A percentile compares a stretch with the other conserved stretches of the same genome.
phyloP scores from a whole-genome alignment of 768 basidiomycete genomes.

The Tricholoma matsutake region DNA sequence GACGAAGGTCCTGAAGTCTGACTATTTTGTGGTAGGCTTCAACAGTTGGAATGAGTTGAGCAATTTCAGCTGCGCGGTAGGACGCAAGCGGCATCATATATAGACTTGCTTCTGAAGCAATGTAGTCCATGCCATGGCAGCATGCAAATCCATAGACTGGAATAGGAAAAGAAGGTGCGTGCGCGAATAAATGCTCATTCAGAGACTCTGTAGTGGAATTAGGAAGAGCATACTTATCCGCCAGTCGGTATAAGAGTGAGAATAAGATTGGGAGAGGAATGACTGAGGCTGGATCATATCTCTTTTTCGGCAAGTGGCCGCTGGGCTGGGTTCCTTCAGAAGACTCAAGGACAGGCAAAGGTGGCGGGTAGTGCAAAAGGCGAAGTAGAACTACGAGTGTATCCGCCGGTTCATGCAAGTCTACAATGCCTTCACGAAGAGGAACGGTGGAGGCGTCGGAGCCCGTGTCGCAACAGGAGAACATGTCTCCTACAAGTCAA shows the following conservation, averaged over 20 bases:
- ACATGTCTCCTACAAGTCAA: slow-evolving; percentile 58
- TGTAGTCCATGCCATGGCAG: slow-evolving; percentile 35
- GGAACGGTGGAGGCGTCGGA: slow-evolving; percentile 12
- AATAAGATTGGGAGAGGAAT: slow-evolving; percentile 66
- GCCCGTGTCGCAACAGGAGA: slow-evolving; percentile 49
- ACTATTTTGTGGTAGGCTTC: slow-evolving; percentile 63
- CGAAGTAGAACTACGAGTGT: slow-evolving; percentile 49
- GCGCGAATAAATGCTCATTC: slow-evolving; percentile 49
- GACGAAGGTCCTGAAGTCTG: slow-evolving; percentile 55
- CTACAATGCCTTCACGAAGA: slow-evolving; percentile 36
- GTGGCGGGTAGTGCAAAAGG: slow-evolving; percentile 54
- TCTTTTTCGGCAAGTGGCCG: slow-evolving; percentile 26
- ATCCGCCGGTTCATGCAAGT: slow-evolving; percentile 52
- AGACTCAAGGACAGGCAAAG: slow-evolving; percentile 36
- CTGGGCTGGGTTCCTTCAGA: slow-evolving; percentile 27
- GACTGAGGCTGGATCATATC: slow-evolving; percentile 42
- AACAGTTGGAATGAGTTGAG: slow-evolving; percentile 47
- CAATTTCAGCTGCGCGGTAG: slow-evolving; percentile 50
- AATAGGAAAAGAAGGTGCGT: slow-evolving; percentile 50
- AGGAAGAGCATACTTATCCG: slow-evolving; percentile 64
- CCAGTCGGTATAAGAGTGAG: slow-evolving; percentile 49
- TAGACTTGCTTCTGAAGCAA: slow-evolving; percentile 58
- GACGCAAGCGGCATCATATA: slow-evolving; percentile 57
- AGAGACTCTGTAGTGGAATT: slow-evolving; percentile 41
- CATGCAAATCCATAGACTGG: slow-evolving; percentile 60